Percentiles rank a stretch among this genome's conserved stretches.
Conservation (phyloP, 225 moss, liverwort and hornwort genomes). For the Sphagnum tenellum region DNA sequence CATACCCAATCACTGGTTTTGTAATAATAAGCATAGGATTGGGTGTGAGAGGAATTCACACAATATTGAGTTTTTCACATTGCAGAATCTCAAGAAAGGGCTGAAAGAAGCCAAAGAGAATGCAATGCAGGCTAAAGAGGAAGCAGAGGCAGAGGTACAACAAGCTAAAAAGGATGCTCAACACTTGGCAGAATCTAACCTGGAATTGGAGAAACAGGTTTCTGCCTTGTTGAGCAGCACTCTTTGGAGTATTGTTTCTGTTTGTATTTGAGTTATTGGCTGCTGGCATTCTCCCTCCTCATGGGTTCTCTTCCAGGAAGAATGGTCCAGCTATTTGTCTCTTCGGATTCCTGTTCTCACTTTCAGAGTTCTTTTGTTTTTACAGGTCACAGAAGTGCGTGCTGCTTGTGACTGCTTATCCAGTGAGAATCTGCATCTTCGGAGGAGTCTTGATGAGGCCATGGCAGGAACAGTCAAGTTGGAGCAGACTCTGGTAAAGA, state of each 20-base stretch:
- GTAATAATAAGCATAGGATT: too few species aligned
- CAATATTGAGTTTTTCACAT: too few species aligned
- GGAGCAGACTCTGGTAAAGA: constrained; percentile 29
- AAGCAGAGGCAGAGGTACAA: constrained; percentile 21
- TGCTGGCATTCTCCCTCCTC: too few species aligned
- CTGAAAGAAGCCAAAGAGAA: constrained; percentile 14
- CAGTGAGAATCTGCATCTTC: constrained; percentile 43
- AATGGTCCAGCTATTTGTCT: too few species aligned
- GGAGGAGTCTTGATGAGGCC: constrained; percentile 37
- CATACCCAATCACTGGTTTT: too few species aligned
- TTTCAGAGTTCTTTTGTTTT: neutral
- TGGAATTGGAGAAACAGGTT: constrained; percentile 40
- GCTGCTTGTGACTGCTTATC: constrained; percentile 25
- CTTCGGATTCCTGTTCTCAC: too few species aligned
- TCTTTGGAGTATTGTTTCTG: too few species aligned
- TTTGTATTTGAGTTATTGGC: too few species aligned
- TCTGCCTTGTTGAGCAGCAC: neutral
- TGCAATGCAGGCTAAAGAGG: constrained; percentile 4
- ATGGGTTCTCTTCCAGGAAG: too few species aligned
- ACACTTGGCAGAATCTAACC: constrained; percentile 21
- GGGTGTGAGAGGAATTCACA: too few species aligned
- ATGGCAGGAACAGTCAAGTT: constrained; percentile 37
- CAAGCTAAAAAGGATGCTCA: constrained; percentile 18
- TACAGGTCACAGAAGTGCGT: constrained; percentile 37
- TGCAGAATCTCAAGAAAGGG: constrained; percentile 35